These are phyloP conservation scores for Pulveroboletus ridleyi DNA, from an alignment of 1,284 basidiomycete genomes.

Conservation along the genomic window DNA sequence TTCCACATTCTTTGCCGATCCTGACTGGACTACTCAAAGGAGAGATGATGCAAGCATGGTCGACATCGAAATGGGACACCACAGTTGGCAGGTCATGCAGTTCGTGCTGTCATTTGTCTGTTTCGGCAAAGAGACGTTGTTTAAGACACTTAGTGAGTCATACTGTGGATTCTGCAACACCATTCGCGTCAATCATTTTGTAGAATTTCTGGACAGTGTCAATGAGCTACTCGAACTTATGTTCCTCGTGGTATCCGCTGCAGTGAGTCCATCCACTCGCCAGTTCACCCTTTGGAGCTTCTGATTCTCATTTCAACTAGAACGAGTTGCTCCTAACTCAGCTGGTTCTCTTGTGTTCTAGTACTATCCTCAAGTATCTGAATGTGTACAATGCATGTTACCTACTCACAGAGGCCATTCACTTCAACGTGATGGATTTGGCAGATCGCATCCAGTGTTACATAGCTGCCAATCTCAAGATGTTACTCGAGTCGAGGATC, in stretches of 20 bases:
- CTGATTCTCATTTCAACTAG: constrained; percentile 45
- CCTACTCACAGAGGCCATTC: constrained; percentile 84
- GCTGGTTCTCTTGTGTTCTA: constrained; percentile 85
- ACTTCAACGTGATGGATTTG: constrained; percentile 79
- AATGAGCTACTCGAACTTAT: constrained; percentile 90
- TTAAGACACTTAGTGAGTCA: constrained; percentile 72
- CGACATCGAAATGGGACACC: constrained; percentile 75
- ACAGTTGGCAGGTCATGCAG: constrained; percentile 78
- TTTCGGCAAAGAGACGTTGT: constrained; percentile 81
- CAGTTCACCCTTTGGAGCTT: neutral
- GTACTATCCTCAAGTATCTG: constrained; percentile 73
- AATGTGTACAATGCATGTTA: constrained; percentile 84
- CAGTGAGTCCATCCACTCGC: constrained; percentile 54
- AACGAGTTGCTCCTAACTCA: constrained; percentile 91
- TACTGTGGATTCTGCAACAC: constrained; percentile 8
- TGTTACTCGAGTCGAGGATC: constrained; percentile 82
- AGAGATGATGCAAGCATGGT: constrained; percentile 64
- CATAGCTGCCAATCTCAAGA: constrained; percentile 87
- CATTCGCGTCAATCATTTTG: constrained; percentile 7
- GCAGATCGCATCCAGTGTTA: constrained; percentile 82
- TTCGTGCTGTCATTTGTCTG: constrained; percentile 86
- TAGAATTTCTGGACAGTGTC: constrained; percentile 69
- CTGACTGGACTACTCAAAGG: constrained; percentile 80
- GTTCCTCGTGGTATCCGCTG: constrained; percentile 87
- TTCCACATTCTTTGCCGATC: constrained; percentile 84